A percentile compares a stretch with the other conserved stretches of the same genome.
Evolutionary conservation across 352 stramenopile genomes (phyloP).

Genomic region (Thalassiosira livingstoniorum): DNA sequence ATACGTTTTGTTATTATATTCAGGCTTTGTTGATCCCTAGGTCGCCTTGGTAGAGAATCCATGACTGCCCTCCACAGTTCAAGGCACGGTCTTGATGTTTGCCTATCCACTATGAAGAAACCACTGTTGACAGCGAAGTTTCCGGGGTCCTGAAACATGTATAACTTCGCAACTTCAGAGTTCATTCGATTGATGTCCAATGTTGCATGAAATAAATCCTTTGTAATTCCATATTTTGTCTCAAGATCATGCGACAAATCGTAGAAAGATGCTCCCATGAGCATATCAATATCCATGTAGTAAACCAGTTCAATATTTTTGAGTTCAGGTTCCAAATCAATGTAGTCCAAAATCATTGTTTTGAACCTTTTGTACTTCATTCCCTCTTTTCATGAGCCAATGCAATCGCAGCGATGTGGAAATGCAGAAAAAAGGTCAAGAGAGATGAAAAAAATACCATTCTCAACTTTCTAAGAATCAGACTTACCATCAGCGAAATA

Average conservation of each 20-base stretch:
- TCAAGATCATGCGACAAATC: neutral
- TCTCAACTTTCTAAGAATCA: neutral
- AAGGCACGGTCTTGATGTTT: neutral
- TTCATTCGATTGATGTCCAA: neutral
- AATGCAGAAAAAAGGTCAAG: neutral
- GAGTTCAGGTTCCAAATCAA: neutral
- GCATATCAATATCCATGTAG: constrained; percentile 15
- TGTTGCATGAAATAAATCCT: no score
- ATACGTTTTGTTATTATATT: no score
- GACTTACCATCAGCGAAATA: neutral
- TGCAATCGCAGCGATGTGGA: neutral
- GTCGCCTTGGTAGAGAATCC: no score
- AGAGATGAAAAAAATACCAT: neutral
- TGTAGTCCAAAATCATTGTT: neutral
- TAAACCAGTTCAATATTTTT: neutral
- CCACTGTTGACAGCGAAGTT: neutral
- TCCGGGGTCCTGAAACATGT: neutral
- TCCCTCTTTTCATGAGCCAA: neutral
- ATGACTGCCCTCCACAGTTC: neutral
- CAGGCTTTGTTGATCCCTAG: no score
- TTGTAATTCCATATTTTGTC: neutral
- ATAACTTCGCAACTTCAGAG: neutral
- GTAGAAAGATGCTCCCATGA: neutral
- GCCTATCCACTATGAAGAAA: neutral
- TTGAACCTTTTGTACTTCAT: constrained; percentile 15